These are phyloP conservation scores for Alternaria tenuissima DNA, from an alignment of 2,329 filamentous ascomycete species.

Conservation along the genomic window DNA sequence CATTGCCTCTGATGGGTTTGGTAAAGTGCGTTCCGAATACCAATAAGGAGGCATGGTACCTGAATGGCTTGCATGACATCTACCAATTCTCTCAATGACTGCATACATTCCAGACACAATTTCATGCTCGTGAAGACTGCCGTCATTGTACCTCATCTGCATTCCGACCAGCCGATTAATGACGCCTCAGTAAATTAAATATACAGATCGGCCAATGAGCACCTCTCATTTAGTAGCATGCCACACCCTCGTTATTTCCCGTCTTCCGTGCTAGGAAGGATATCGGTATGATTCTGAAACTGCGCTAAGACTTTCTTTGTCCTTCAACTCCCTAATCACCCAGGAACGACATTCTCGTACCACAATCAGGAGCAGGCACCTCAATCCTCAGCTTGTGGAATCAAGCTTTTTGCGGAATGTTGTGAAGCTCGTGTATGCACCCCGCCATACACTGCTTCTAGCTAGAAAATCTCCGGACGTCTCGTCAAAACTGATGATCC, in stretches of 20 bases:
- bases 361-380: neutral
- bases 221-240: neutral
- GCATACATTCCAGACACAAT: neutral
- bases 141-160: neutral
- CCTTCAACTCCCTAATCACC: neutral
- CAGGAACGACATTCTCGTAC: neutral
- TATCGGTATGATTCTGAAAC: conserved; percentile 17
- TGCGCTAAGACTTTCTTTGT: conserved; percentile 4
- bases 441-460: conserved; percentile 3
- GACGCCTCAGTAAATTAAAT: neutral
- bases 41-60: neutral
- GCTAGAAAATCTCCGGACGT: conserved; percentile 6
- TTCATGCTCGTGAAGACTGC: neutral
- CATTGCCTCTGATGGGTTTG: neutral
- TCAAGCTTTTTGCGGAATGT: conserved; percentile 9
- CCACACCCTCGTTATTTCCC: neutral
- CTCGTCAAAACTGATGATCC: neutral
- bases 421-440: conserved; percentile 17
- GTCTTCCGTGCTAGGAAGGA: neutral
- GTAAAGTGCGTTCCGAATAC: neutral
- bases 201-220: neutral
- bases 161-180: neutral
- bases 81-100: neutral
- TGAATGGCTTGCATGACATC: neutral
- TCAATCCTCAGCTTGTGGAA: neutral